Base-by-base conservation (phyloP, 2,329 filamentous ascomycete genomes). In the Orbilia blumenaviensis region DNA sequence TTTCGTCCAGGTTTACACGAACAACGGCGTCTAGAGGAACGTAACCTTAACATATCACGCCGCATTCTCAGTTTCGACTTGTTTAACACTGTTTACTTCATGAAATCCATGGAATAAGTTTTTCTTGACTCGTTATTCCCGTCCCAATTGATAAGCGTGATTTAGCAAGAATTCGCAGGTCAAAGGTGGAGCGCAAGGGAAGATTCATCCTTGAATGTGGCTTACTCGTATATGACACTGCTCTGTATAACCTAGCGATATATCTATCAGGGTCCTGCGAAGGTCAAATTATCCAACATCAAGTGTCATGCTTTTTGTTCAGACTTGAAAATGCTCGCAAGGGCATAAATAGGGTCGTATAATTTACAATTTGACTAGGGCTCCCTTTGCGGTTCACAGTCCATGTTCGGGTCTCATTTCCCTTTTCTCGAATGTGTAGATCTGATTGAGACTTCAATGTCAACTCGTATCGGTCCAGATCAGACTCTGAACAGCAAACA, bases 241-340 rank as follows among this genome's bases (percentile, higher is more conserved):
- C 71, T 75, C 71, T 68, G 71, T 75, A 75, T 75, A 68, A 68
- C 71, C 71, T 75, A 29, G 71, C 71, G 71, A 75, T 68, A 75
- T 56, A 75, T 75, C 44, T 21, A 75, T 63, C 44, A 56, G 56
- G 52, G 18, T 50, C 23, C 54, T 23, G 9, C 44, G 25, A 60
- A 63, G 56, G 54, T 32, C 54, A 32, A 44, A 56, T 46, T 36
- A 27, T 52, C 8, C 2, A n/a, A 9, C 4, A 36, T 36, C 52
- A 21, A 9, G 23, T 3, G 8, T 16, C 16, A 29, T 16, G 12
- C 44, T 64, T 38, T 36, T 38, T 56, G 16, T 56, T 25, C 27
- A 6, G 16, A 8, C 16, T 64, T 10, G 36, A 75, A 54, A 64
- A 32, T 16, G 32, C 16, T 60, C 23, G 4, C 8, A 38, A 50